These are phyloP conservation scores for Phaeosphaeriaceae sp. DNA, from an alignment of 2,329 filamentous ascomycete genomes.

Conservation along the genomic window DNA sequence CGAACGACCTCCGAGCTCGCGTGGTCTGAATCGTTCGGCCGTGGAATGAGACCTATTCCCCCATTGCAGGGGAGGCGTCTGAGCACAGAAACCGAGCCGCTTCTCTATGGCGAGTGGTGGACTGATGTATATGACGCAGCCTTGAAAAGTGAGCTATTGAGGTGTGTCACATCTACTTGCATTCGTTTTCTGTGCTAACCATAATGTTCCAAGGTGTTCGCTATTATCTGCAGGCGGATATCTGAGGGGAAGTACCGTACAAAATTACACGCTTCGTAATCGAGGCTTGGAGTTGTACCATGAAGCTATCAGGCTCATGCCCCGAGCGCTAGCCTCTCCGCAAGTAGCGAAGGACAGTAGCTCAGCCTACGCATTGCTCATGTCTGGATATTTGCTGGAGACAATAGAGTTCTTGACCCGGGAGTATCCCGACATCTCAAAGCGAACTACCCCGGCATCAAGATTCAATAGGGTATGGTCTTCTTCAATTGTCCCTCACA, in stretches of 20 bases:
- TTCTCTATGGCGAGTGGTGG: background rate
- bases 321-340: constrained; percentile 1
- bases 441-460: background rate
- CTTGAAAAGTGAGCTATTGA: constrained; percentile 2
- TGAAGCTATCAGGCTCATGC: constrained; percentile 7
- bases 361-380: constrained; percentile 8
- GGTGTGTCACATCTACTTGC: background rate
- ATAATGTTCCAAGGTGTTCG: constrained; percentile 7
- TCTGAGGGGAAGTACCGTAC: constrained; percentile 10
- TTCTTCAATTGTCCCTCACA: too few species aligned
- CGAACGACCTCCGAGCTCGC: constrained; percentile 14
- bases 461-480: background rate
- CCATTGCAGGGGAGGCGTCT: background rate
- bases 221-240: constrained; percentile 16
- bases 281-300: constrained; percentile 20
- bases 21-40: constrained; percentile 12
- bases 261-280: constrained; percentile 8
- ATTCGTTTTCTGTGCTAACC: background rate
- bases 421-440: background rate
- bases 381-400: constrained; percentile 13
- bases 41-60: constrained; percentile 3
- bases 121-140: background rate
- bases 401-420: constrained; percentile 11
- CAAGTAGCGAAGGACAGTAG: background rate
- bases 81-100: background rate